Evolutionary conservation across 768 basidiomycete genomes (phyloP), one percentile per base, ranked within the genome.

Genomic region (Coprinopsis strossmayeri): DNA sequence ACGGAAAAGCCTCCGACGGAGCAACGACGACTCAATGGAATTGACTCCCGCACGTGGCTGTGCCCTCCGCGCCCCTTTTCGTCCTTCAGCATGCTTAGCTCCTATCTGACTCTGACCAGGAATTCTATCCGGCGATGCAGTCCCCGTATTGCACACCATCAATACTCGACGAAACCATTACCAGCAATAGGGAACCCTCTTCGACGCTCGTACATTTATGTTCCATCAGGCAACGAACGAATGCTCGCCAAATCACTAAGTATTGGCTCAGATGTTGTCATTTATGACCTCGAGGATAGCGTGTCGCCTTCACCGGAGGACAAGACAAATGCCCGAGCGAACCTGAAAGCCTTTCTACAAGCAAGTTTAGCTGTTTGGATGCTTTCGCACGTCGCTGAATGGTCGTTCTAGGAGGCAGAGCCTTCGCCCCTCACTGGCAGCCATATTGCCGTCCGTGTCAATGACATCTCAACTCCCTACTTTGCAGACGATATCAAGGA

Each of bases 211-310:
- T 84, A 82, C 57, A 78, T 86, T 51, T 86, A 86, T 63, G 92
- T 95, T 2, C 92, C 92, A 2, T 74, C 83, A 3, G 85, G 90
- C 1, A 85, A 82, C 11, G 79, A 85, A 28, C 76, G 79, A 34
- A 91, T 91, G 85, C 78, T 95, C 27, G 69, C 82, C 55, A 94
- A 92, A 61, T 87, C 87, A 0, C 70, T 87, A 38, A 63, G 58
- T 9, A 69, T 72, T 12, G 61, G 66, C 1, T 81, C 90, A 1
- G 92, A 95, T 52, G 73, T 84, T 35, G 70, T 92, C 28, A 84
- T 91, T 21, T 93, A 91, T 58, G 92, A 95, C 68, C 71, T 95
- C 11, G 92, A 94, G 62, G 92, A 95, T 62, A 87, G 87, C 52
- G 80, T 94, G 0, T 69, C 89, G 3, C 84, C 85, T 3, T 69